Base-by-base conservation (phyloP, 73 alveolate species). In the Urostyla sp. region DNA sequence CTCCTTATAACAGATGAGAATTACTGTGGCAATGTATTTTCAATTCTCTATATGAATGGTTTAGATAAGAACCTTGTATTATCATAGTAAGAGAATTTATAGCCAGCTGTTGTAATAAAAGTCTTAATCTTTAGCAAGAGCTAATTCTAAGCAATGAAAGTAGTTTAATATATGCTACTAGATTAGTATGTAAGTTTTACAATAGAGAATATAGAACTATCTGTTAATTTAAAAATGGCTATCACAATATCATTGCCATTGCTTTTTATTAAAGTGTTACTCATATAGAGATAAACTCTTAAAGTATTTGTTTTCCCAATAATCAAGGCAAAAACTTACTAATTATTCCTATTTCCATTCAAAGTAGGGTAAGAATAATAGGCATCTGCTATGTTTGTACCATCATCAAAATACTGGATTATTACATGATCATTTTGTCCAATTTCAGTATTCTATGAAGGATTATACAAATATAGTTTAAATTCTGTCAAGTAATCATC, bases 401-500 rank as follows among this genome's bases (percentile, higher is more conserved):
- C 83, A 38, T 69, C 69, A 27, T 69, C 83, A 69, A 46, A 69
- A 23, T 69, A 69, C 26, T 46, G 49, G 18, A 69, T 69, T 15
- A 46, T 20, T 21, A 46, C 37, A 18, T 53, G 44, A 11, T 45
- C 5, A 28, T 45, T 69, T 6, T n/a, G 8, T 8, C 72, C 83
- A 13, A 69, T 4, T 32, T 69, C 83, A 6, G 72, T 27, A 49
- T 69, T 69, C 10, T 63, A 40, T 27, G 69, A 48, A 0, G 83
- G 83, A 30, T 69, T 44, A n/a, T 46, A 36, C 18, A 69, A 34
- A 11, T 15, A 2, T 0, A 69, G 4, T 1, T 56, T 46, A 46
- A 69, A 69, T 11, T 20, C 28, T 46, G 83, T 69, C 7, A 46
- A 27, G 37, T 43, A 37, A 5, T 69, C 83, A 48, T 69, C 40